Conservation (phyloP, 495 filamentous ascomycete genomes). For the Talaromyces trachyspermus region DNA sequence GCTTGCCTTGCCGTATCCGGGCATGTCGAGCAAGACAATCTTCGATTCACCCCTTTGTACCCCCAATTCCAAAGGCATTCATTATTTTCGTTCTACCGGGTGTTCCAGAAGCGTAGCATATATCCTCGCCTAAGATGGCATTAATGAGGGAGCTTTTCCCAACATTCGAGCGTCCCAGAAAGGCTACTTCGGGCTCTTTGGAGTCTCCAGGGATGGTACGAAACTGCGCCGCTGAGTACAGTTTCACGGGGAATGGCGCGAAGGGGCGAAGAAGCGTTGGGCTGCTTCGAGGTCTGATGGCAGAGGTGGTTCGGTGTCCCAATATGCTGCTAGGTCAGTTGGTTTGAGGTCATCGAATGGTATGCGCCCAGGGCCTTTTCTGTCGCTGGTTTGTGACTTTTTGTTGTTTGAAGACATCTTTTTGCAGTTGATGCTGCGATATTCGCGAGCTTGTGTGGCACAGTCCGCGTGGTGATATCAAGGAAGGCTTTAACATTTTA, state of each 20-base stretch:
- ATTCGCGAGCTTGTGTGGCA: background rate
- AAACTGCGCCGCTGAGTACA: conserved; percentile 67
- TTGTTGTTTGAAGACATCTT: background rate
- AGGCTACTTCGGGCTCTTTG: conserved; percentile 52
- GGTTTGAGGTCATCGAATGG: conserved; percentile 29
- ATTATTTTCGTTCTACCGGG: conserved; percentile 75
- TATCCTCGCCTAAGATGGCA: conserved; percentile 56
- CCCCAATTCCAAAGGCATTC: conserved; percentile 77
- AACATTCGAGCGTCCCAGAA: conserved; percentile 81
- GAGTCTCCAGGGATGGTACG: conserved; percentile 46
- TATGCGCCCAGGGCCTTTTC: conserved; percentile 13
- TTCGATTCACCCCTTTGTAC: conserved; percentile 45
- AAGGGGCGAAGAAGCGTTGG: conserved; percentile 51
- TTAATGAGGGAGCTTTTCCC: conserved; percentile 89
- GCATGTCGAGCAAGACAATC: conserved; percentile 77
- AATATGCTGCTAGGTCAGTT: conserved; percentile 43
- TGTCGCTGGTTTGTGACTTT: background rate
- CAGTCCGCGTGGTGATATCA: background rate
- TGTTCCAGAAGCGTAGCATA: conserved; percentile 57
- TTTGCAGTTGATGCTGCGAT: background rate
- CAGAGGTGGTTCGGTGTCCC: conserved; percentile 50
- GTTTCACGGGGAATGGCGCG: conserved; percentile 48
- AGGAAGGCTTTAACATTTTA: background rate
- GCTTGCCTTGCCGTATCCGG: conserved; percentile 81
- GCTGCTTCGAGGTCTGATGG: conserved; percentile 47